A percentile compares a stretch with the other conserved stretches of the same genome.
phyloP scores from a whole-genome alignment of 2,329 filamentous ascomycete species.

The Talaromyces sp. region DNA sequence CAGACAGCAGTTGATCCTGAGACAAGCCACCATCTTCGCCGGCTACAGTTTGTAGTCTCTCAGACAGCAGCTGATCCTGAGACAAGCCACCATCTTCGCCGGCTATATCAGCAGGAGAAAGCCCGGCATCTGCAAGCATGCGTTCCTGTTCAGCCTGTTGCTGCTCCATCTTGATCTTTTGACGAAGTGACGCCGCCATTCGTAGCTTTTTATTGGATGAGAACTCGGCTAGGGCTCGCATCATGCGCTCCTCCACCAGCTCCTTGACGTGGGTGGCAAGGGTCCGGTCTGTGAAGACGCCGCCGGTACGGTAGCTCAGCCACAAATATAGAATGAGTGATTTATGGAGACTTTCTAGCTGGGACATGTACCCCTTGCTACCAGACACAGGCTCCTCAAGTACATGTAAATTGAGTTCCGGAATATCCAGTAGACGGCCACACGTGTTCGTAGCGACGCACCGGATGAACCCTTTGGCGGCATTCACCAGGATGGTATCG shows the following conservation, averaged over 20 bases:
- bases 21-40: neutral
- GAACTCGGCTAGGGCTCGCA: slow-evolving; percentile 56
- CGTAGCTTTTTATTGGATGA: slow-evolving; percentile 40
- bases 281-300: slow-evolving; percentile 68
- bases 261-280: slow-evolving; percentile 75
- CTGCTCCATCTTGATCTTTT: slow-evolving; percentile 33
- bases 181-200: slow-evolving; percentile 32
- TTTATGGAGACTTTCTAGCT: slow-evolving; percentile 75
- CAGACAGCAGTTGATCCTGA: neutral
- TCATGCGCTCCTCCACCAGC: slow-evolving; percentile 72
- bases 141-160: slow-evolving; percentile 25
- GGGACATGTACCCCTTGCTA: slow-evolving; percentile 55
- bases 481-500: slow-evolving; percentile 34
- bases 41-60: neutral
- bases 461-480: slow-evolving; percentile 61
- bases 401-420: slow-evolving; percentile 64
- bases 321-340: slow-evolving; percentile 81
- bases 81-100: neutral
- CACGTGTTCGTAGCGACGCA: slow-evolving; percentile 63
- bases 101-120: neutral
- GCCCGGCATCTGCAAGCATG: slow-evolving; percentile 19
- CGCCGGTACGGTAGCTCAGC: slow-evolving; percentile 83
- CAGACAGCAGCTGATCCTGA: neutral
- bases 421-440: slow-evolving; percentile 67
- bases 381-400: slow-evolving; percentile 55